Base-by-base conservation (phyloP, 1,284 basidiomycete species). In the Porogramme epimiltina region DNA sequence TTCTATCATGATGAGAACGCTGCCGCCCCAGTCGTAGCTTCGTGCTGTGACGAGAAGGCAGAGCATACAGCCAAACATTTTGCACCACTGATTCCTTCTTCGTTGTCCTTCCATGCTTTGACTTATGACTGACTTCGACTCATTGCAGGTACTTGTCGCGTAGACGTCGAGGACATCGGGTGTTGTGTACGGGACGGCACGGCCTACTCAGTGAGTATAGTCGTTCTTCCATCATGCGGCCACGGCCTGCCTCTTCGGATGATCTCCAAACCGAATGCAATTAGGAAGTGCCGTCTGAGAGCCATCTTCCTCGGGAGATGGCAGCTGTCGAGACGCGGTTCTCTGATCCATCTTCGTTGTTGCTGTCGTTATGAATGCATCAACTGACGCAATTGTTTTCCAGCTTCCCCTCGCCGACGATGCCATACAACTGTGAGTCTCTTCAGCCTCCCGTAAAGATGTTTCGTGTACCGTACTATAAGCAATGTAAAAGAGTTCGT, bases 221-320 rank as follows among this genome's bases (percentile, higher is more conserved):
- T 36, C 8, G 36, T 11, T 18, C 19, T 2, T 24, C 23, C 15
- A 9, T 10, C 19, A 19, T 38, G 16, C 24, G 6, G 28, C 23
- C 38, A 26, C 24, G n/a, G 25, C 23, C 26, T 37, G 26, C 38
- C 23, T 11, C 39, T 50, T 37, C 44, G 56, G 64, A 66, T 66
- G 65, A 68, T 63, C 53, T 51, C 53, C 58, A 64, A 37, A 68
- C 66, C 66, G 65, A 66, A 66, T 57, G 65, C 66, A 67, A 67
- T 67, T 68, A 68, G 66, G 66, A 68, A 68, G 66, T 68, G 66
- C 66, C 66, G 66, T 68, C 66, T 67, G 66, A 67, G 45, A 66
- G 65, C 61, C 38, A n/a, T 52, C 60, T 52, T 54, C 59, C 56
- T 59, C 52, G 53, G 62, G 60, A 58, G 60, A 53, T 55, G 54